phyloP scores from a whole-genome alignment of 2,329 filamentous ascomycete genomes.

The Leptographium radiaticola region DNA sequence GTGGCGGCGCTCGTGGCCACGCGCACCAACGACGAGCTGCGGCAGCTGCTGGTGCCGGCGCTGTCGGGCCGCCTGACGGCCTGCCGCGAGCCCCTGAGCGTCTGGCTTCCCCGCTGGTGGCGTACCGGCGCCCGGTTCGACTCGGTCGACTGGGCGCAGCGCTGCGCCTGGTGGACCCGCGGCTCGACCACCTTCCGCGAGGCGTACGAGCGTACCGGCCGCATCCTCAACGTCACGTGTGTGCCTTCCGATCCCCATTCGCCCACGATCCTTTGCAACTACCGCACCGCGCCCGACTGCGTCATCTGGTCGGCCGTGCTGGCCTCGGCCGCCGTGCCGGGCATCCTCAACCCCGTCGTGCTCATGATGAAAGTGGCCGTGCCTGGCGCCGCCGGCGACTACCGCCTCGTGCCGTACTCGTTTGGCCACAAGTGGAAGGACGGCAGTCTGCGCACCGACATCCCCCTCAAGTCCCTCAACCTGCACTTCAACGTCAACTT shows the following conservation, averaged over 20 bases:
- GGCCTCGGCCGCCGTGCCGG: conserved; percentile 88
- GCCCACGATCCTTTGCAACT: conserved; percentile 84
- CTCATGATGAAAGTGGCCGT: conserved; percentile 70
- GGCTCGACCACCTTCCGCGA: conserved; percentile 91
- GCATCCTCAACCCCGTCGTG: conserved; percentile 89
- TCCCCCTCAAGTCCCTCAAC: conserved; percentile 87
- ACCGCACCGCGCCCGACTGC: conserved; percentile 88
- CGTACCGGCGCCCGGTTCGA: conserved; percentile 89
- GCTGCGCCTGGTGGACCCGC: conserved; percentile 78
- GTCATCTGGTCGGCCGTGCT: conserved; percentile 97
- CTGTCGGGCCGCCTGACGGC: conserved; percentile 76
- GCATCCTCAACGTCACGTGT: conserved; percentile 90
- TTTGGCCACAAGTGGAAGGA: conserved; percentile 99
- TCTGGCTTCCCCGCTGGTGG: conserved; percentile 80
- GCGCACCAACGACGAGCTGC: conserved; percentile 81
- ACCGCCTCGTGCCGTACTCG: conserved; percentile 72
- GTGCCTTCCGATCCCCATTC: conserved; percentile 93
- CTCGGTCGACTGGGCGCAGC: conserved; percentile 76
- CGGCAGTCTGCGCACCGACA: conserved; percentile 84
- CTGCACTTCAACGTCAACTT: conserved; percentile 98
- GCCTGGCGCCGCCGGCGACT: conserved; percentile 18
- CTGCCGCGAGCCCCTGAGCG: conserved; percentile 62
- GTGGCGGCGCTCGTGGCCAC: conserved; percentile 81
- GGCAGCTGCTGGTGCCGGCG: conserved; percentile 70
- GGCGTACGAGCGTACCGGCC: conserved; percentile 84